Conservation (phyloP, 2,329 filamentous ascomycete species). For the Microascus cirrosus region DNA sequence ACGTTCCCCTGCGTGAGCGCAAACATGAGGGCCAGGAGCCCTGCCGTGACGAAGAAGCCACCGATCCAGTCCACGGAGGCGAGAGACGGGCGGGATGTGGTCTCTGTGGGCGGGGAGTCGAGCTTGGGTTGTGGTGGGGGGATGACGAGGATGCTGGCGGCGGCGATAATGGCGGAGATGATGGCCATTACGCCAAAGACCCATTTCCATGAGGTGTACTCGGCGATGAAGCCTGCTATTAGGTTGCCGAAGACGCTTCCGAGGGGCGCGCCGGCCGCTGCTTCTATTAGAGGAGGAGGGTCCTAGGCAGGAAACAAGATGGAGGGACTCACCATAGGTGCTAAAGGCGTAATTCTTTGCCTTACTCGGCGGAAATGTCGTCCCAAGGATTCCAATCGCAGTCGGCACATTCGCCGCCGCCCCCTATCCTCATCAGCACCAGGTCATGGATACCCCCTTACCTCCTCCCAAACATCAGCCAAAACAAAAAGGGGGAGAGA, state of each 20-base stretch:
- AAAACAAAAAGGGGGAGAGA: too few relatives aligned
- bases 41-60: slow-evolving; percentile 48
- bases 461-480: too few relatives aligned
- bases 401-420: slow-evolving; percentile 61
- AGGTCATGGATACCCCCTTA: neutral
- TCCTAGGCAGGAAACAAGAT: neutral
- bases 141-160: slow-evolving; percentile 47
- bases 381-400: slow-evolving; percentile 58
- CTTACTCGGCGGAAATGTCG: slow-evolving; percentile 55
- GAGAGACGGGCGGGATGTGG: neutral
- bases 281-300: neutral
- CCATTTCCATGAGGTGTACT: slow-evolving; percentile 55
- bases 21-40: slow-evolving; percentile 52
- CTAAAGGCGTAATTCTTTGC: slow-evolving; percentile 63
- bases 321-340: slow-evolving; percentile 35
- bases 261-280: slow-evolving; percentile 51
- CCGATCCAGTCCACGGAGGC: slow-evolving; percentile 48
- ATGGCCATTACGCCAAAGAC: slow-evolving; percentile 56
- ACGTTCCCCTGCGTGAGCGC: slow-evolving; percentile 60
- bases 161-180: slow-evolving; percentile 43
- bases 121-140: slow-evolving; percentile 26
- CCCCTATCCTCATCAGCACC: slow-evolving; percentile 21
- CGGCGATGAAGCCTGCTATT: slow-evolving; percentile 49
- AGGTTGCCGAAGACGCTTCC: slow-evolving; percentile 56
- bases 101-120: slow-evolving; percentile 14